phyloP scores from a whole-genome alignment of 495 filamentous ascomycete genomes.

The Xylaria curta region DNA sequence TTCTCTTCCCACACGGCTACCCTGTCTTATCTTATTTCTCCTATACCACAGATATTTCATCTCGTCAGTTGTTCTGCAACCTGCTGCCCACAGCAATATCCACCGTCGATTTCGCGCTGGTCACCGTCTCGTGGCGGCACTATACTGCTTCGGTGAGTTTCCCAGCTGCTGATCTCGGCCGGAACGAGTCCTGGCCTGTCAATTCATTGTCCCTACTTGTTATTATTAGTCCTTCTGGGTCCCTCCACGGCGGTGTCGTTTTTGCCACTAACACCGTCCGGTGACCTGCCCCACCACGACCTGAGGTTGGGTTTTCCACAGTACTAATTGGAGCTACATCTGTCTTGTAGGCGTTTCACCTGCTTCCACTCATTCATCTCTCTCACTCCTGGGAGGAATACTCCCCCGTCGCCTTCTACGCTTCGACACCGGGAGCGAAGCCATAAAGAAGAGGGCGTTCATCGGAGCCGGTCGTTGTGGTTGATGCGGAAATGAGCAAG shows the following conservation, averaged over 20 bases:
- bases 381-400: conserved; percentile 24
- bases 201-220: conserved; percentile 26
- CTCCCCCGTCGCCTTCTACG: conserved; percentile 13
- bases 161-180: conserved; percentile 30
- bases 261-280: conserved; percentile 47
- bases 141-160: conserved; percentile 30
- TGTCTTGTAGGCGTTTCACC: conserved; percentile 16
- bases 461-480: conserved; percentile 1
- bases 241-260: conserved; percentile 37
- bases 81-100: not conserved
- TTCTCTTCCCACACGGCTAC: conserved; percentile 7
- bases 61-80: not conserved
- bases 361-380: conserved; percentile 16
- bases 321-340: conserved; percentile 29
- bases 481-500: conserved; percentile 38
- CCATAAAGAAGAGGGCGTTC: conserved; percentile 11
- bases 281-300: conserved; percentile 45
- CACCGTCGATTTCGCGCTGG: conserved; percentile 22
- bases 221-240: conserved; percentile 27
- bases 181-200: conserved; percentile 30
- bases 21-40: conserved; percentile 18
- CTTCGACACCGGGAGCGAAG: conserved; percentile 20
- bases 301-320: conserved; percentile 36
- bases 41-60: not conserved
- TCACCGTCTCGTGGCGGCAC: conserved; percentile 27